Conservation (phyloP, 2,329 filamentous ascomycete genomes). For the Waltergamsia citrina region DNA sequence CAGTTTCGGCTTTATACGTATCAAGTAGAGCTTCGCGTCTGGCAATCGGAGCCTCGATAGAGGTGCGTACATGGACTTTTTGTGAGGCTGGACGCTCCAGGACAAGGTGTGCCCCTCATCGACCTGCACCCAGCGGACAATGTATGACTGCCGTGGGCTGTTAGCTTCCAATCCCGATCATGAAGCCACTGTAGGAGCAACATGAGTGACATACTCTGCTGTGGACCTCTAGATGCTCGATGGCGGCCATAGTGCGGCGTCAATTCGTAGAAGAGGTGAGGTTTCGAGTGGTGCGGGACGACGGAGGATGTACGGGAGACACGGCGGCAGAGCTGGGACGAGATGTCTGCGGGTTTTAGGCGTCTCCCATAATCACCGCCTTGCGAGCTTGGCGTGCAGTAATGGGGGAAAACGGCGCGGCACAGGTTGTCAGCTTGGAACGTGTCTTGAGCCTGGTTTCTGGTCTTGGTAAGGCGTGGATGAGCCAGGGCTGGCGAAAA, state of each 20-base stretch:
- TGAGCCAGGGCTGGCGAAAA: no score
- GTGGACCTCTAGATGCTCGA: slow-evolving; percentile 95
- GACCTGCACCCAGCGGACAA: slow-evolving; percentile 94
- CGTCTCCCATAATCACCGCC: not conserved
- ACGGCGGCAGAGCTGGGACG: no score
- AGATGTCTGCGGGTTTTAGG: not conserved
- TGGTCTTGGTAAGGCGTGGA: no score
- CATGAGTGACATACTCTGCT: slow-evolving; percentile 81
- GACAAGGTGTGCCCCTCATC: slow-evolving; percentile 86
- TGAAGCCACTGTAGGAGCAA: no score
- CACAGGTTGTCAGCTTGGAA: no score
- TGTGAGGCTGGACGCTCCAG: slow-evolving; percentile 96
- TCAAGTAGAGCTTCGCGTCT: slow-evolving; percentile 1
- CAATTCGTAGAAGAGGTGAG: not conserved
- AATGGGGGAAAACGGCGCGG: no score
- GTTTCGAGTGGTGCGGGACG: not conserved
- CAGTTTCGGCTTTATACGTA: slow-evolving; percentile 4
- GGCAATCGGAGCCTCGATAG: not conserved
- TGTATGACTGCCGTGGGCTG: slow-evolving; percentile 84
- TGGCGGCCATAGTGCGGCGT: slow-evolving; percentile 65
- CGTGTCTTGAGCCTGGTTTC: no score
- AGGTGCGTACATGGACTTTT: slow-evolving; percentile 72
- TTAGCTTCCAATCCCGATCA: no score
- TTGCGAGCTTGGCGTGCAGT: not conserved
- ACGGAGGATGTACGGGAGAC: no score